These are phyloP conservation scores for Micractinium sp. DNA, from an alignment of 139 green algal genomes.

Conservation along the genomic window DNA sequence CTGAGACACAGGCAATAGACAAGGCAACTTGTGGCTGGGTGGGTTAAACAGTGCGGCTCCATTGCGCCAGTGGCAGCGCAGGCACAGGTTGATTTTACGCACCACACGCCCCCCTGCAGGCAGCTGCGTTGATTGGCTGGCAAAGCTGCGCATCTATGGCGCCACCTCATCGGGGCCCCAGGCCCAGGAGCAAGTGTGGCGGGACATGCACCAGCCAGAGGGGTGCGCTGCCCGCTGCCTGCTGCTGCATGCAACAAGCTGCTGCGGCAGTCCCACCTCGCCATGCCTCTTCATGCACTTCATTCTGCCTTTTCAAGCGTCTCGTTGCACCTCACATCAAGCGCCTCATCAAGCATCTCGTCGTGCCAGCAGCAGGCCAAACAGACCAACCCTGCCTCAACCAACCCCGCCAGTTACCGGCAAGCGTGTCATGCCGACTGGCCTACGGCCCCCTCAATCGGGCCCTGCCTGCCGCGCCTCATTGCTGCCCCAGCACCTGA, in stretches of 20 bases:
- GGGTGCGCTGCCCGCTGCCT: background rate
- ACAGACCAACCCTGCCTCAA: too few species aligned
- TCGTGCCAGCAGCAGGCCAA: too few species aligned
- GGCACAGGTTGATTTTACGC: too few species aligned
- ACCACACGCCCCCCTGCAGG: background rate
- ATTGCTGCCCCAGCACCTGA: background rate
- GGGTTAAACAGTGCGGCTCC: too few species aligned
- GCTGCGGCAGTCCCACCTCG: background rate
- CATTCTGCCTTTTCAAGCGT: too few species aligned
- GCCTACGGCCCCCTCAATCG: background rate
- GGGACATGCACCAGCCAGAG: background rate
- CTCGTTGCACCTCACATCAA: too few species aligned
- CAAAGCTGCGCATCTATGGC: background rate
- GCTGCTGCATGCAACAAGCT: background rate
- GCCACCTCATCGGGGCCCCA: background rate
- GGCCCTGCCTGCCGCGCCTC: too few species aligned
- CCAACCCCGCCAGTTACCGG: background rate
- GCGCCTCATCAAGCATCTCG: background rate
- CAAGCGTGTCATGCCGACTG: background rate
- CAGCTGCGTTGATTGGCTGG: background rate
- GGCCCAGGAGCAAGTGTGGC: background rate
- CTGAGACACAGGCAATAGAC: too few species aligned
- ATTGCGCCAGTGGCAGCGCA: too few species aligned
- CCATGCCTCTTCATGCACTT: background rate
- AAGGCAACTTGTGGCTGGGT: too few species aligned